Conservation (phyloP, 495 filamentous ascomycete species). For the Talaromyces ruber region DNA sequence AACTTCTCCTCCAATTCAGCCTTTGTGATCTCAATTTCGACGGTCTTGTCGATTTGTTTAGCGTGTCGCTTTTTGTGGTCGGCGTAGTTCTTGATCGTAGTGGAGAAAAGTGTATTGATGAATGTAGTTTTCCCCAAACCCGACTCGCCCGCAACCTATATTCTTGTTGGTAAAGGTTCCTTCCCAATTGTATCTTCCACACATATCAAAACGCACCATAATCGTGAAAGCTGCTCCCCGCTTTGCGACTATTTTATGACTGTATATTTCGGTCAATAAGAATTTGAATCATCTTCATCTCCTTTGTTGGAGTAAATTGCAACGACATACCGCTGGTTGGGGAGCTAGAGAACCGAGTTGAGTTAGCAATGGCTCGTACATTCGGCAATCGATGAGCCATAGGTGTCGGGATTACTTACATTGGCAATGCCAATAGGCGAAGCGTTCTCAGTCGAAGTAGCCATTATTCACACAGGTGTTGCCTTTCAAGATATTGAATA, state of each 20-base stretch:
- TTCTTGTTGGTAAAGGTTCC: conserved; percentile 11
- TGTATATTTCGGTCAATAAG: conserved; percentile 19
- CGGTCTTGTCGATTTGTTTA: conserved; percentile 98
- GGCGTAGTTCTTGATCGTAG: conserved; percentile 99
- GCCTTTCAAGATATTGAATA: conserved; percentile 5
- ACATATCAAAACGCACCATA: conserved; percentile 58
- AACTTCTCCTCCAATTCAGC: conserved; percentile 99
- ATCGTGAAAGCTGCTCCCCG: conserved; percentile 98
- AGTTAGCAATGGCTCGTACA: conserved; percentile 10
- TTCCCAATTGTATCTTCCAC: conserved; percentile 14
- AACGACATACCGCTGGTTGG: conserved; percentile 71
- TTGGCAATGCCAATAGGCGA: conserved; percentile 99
- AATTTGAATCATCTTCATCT: not conserved
- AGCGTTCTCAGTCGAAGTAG: conserved; percentile 69
- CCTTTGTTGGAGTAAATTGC: not conserved
- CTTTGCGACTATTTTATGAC: conserved; percentile 99
- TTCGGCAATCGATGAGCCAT: not conserved
- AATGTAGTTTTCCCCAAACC: conserved; percentile 98
- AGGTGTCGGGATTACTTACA: conserved; percentile 43
- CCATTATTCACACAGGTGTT: conserved; percentile 47
- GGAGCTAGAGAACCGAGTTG: conserved; percentile 43
- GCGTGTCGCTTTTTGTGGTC: conserved; percentile 97
- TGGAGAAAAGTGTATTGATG: conserved; percentile 99
- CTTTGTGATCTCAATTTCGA: conserved; percentile 99
- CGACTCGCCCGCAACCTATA: conserved; percentile 93